phyloP scores from a whole-genome alignment of 192 early-diverging fungal species.

The Dimargaris xerosporica region DNA sequence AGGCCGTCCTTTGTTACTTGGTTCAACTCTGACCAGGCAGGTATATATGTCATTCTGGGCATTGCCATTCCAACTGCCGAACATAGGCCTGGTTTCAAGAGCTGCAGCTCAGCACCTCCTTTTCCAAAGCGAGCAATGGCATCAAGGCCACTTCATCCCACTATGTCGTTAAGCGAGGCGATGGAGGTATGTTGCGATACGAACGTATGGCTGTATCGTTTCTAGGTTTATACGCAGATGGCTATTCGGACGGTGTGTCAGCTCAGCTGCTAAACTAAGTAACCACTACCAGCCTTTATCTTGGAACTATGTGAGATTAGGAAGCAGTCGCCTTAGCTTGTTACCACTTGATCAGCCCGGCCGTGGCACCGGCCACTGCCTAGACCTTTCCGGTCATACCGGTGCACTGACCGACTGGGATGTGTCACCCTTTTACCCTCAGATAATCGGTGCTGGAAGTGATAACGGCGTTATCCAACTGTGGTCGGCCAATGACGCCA shows the following conservation, averaged over 20 bases:
- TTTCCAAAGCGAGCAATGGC: slow-evolving; percentile 7
- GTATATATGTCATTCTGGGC: too few species aligned
- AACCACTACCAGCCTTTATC: too few species aligned
- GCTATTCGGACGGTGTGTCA: too few species aligned
- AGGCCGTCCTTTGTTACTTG: too few species aligned
- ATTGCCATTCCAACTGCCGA: too few species aligned
- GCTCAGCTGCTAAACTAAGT: too few species aligned
- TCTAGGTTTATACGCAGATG: too few species aligned
- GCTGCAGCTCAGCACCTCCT: slow-evolving; percentile 2
- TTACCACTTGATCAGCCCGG: neutral
- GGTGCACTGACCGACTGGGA: slow-evolving; percentile 3
- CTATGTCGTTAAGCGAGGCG: slow-evolving; percentile 2
- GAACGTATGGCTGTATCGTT: too few species aligned
- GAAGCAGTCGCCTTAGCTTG: neutral
- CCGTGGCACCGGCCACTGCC: neutral
- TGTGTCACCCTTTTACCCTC: neutral
- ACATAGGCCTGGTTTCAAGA: neutral
- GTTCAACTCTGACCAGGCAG: too few species aligned
- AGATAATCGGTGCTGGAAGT: neutral
- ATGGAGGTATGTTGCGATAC: neutral
- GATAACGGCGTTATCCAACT: neutral
- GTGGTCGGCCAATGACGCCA: neutral
- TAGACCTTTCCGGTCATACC: neutral
- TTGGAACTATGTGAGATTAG: too few species aligned
- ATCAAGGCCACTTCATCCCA: neutral